Evolutionary conservation across 2,329 filamentous ascomycete genomes (phyloP), one percentile per base, ranked within the genome.

Genomic region (Epichloe uncinata): DNA sequence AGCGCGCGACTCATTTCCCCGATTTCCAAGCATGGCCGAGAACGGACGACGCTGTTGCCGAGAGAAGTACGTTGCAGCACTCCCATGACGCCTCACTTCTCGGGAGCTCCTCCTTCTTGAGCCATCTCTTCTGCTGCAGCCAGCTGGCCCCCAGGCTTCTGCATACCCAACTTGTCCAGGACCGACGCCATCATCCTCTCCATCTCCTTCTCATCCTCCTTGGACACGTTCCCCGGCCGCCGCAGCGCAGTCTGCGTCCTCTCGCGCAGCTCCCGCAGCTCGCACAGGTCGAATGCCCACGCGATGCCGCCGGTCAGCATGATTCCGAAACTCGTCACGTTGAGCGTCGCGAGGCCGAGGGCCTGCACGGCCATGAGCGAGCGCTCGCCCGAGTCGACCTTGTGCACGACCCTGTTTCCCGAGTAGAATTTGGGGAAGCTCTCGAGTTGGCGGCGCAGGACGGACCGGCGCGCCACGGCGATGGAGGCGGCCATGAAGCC

Each of bases 291-390:
- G 53, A 93, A 79, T 1, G 79, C 82, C 75, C 84, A 95, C 54
- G 87, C 72, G 11, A 82, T 65, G 0, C 84, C 88, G 3, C 91
- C 93, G 0, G 79, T 74, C 8, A 77, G 68, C 75, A 94, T 80
- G 64, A 95, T 80, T 1, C 76, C 82, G 46, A 93, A 78, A 58
- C 82, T 85, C 34, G 82, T 61, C 12, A 93, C 87, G 59, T 95
- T 95, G 57, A 96, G 75, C 0, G 90, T 95, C 0, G 91, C 93
- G 36, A 96, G 72, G 45, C 83, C 85, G 20, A 98, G 72, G 0
- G 91, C 91, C 66, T 95, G 85, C 35, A 85, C 68, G 1, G 91
- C 91, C 55, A 96, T 83, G 38, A 85, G 63, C 47, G 65, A 52
- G 37, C 62, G 58, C 47, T 65, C 63, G n/a, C 54, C 55, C 7